A percentile compares a stretch with the other conserved stretches of the same genome.
Evolutionary conservation across 306 rosid genomes (phyloP).

Genomic region (Citrullus mucosospermus): DNA sequence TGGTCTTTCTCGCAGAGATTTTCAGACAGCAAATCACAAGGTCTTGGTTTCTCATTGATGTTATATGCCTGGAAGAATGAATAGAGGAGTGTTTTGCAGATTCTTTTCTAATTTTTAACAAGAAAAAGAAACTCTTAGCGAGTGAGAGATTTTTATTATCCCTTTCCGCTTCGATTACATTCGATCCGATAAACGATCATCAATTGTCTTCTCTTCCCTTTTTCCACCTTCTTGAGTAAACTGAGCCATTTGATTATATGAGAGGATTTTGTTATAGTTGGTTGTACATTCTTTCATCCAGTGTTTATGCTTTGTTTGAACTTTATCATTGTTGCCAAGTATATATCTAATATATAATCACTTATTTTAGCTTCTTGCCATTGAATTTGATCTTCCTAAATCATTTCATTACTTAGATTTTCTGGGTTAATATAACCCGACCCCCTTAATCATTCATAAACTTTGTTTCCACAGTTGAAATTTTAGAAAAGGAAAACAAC

Average conservation of each 20-base stretch:
- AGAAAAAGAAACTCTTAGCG: constrained; percentile 16
- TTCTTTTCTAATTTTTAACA: constrained; percentile 42
- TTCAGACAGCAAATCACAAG: constrained; percentile 54
- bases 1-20: constrained; percentile 86
- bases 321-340: constrained; percentile 13
- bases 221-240: constrained; percentile 19
- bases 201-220: constrained; percentile 25
- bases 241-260: constrained; percentile 37
- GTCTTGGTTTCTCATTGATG: constrained; percentile 61
- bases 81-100: constrained; percentile 29
- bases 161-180: constrained; percentile 29
- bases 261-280: constrained; percentile 21
- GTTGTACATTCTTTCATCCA: constrained; percentile 42
- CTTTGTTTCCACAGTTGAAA: neutral
- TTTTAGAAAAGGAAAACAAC: neutral
- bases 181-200: constrained; percentile 25
- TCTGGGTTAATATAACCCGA: too few species aligned
- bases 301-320: constrained; percentile 24
- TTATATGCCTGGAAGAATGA: constrained; percentile 87
- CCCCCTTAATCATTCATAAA: neutral
- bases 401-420: neutral
- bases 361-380: neutral
- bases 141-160: constrained; percentile 43
- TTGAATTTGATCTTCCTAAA: neutral
- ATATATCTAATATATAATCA: neutral